Base-by-base conservation (phyloP, 148 eudicot genomes). In the Rhododendron griersonianum region DNA sequence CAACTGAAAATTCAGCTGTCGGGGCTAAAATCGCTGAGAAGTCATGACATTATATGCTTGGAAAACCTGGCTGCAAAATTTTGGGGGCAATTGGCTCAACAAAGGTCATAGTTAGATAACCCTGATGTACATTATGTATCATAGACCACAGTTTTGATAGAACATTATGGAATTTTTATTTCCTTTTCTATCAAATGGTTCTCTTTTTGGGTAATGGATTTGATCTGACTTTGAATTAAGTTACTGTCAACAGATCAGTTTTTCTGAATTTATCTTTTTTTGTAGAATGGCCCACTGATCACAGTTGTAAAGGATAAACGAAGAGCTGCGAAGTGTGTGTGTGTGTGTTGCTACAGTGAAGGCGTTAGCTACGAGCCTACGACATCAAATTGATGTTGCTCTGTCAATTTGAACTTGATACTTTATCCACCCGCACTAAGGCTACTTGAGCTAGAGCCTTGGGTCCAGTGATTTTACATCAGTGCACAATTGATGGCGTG, bases 51-150 rank as follows among this genome's bases (percentile, higher is more conserved):
- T 51, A 57, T 53, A 69, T 50, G 73, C 23, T n/a, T 67, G 86
- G 39, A 81, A 83, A 82, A 61, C n/a, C 55, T 69, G 82, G 55
- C 84, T 81, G 51, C 10, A 25, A 19, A n/a, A 13, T 84, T 81
- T 86, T 55, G 44, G 71, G 75, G 78, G 75, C 53, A 30, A 45
- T 61, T 55, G 78, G 63, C 75, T 81, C 41, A 69, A 21, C 71
- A 48, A 37, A 35, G 87, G 2, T 63, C 61, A 41, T 35, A 23
- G 83, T 44, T 41, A 13, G 55, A 16, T 19, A 30, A 55, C 55
- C 65, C 73, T 84, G 78, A 30, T 85, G 85, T 88, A 88, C 86
- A 85, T 85, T 80, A 9, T 82, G 87, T 85, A 69, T 76, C 77
- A 88, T 85, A 81, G 82, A 74, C 47, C 35, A 67, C 77, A 83